phyloP scores from a whole-genome alignment of 2,329 filamentous ascomycete species.

The Trichocomaceae sp. region DNA sequence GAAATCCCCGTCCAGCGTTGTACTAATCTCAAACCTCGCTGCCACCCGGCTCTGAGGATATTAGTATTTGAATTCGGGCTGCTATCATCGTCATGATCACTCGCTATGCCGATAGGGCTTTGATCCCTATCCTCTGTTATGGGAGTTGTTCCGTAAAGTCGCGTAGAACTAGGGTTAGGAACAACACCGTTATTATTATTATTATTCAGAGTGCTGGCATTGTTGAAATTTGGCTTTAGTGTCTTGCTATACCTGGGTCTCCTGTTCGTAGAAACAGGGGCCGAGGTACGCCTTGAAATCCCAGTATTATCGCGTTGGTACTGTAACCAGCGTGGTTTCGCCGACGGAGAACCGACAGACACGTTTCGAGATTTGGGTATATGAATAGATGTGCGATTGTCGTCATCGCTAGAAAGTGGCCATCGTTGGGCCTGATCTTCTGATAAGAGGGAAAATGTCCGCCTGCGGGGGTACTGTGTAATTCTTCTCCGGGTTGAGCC shows the following conservation, averaged over 20 bases:
- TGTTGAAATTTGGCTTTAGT: background rate
- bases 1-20: constrained; percentile 5
- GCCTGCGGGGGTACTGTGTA: constrained; percentile 1
- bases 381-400: background rate
- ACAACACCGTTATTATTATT: background rate
- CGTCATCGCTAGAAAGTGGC: background rate
- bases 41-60: background rate
- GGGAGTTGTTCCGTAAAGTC: constrained; percentile 12
- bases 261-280: constrained; percentile 19
- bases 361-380: constrained; percentile 4
- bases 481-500: background rate
- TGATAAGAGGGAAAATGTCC: constrained; percentile 10
- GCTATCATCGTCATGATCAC: background rate
- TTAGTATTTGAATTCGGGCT: background rate
- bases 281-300: constrained; percentile 22
- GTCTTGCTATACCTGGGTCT: constrained; percentile 5
- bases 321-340: constrained; percentile 19
- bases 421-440: constrained; percentile 3
- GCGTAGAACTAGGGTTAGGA: background rate
- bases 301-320: constrained; percentile 10
- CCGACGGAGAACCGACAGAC: background rate
- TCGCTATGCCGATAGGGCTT: background rate
- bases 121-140: background rate
- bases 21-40: constrained; percentile 2
- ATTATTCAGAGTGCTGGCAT: background rate